Conservation (phyloP, 306 rosid species). For the Cicer chorassanicum region DNA sequence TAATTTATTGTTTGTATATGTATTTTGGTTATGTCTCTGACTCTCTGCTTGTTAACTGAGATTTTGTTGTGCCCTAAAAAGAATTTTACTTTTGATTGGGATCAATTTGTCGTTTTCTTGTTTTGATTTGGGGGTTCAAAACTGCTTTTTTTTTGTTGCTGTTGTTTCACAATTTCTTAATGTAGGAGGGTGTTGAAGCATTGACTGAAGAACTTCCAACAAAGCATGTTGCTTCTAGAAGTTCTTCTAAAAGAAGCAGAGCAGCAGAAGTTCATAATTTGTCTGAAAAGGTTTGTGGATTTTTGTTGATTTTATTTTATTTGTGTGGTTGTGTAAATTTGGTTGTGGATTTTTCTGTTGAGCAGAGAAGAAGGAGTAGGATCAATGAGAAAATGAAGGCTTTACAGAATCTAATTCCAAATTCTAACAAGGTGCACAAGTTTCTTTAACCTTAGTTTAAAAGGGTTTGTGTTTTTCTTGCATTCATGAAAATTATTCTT, state of each 20-base stretch:
- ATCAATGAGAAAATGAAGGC: constrained; percentile 97
- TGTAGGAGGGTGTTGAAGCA: constrained; percentile 83
- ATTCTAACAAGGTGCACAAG: constrained; percentile 79
- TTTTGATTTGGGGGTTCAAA: neutral
- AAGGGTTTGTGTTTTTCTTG: neutral
- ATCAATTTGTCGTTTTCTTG: neutral
- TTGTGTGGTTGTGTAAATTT: neutral
- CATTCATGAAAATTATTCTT: neutral
- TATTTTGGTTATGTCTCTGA: neutral
- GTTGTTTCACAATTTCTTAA: no score
- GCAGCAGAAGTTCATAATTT: constrained; percentile 98
- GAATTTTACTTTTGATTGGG: neutral
- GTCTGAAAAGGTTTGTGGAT: constrained; percentile 78
- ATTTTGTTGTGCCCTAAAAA: neutral
- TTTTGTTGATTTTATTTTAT: constrained; percentile 1
- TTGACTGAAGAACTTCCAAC: constrained; percentile 58
- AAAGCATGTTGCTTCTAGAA: constrained; percentile 51
- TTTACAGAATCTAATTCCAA: constrained; percentile 89
- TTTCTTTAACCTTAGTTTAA: constrained; percentile 25
- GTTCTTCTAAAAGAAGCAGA: constrained; percentile 90
- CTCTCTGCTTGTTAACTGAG: constrained; percentile 10
- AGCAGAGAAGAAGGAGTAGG: constrained; percentile 96
- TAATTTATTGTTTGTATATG: constrained; percentile 1
- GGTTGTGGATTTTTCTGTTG: constrained; percentile 43
- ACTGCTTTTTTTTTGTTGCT: neutral